Evolutionary conservation across 2,329 filamentous ascomycete genomes (phyloP).

Genomic region (Colletotrichum tanaceti): DNA sequence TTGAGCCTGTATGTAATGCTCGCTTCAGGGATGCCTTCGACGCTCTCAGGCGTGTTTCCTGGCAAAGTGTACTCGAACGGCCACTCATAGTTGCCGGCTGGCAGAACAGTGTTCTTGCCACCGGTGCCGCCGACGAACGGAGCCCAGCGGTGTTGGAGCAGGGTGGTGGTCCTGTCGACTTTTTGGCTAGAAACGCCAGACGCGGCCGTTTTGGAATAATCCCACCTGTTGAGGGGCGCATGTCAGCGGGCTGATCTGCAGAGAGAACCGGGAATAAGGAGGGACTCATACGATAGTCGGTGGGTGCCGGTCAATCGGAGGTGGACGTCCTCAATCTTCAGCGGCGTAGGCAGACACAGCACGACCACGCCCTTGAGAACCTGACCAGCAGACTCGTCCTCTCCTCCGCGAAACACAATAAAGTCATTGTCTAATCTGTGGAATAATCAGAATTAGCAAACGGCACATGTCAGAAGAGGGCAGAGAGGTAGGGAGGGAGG

Average conservation of each 20-base stretch:
- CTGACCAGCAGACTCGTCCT: constrained; percentile 81
- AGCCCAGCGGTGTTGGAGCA: constrained; percentile 77
- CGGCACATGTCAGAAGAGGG: background rate
- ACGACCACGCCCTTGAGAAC: constrained; percentile 79
- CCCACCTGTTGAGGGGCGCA: constrained; percentile 55
- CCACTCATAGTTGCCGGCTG: constrained; percentile 84
- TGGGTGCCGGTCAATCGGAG: constrained; percentile 77
- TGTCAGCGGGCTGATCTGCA: constrained; percentile 30
- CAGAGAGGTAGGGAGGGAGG: background rate
- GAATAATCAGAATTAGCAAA: constrained; percentile 39
- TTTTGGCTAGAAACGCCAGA: constrained; percentile 69
- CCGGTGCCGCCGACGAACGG: constrained; percentile 70
- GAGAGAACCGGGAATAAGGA: constrained; percentile 23
- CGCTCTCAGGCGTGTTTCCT: constrained; percentile 81
- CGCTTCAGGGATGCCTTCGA: constrained; percentile 88
- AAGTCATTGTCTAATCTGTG: constrained; percentile 80
- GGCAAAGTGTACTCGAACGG: constrained; percentile 81
- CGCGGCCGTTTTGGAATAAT: constrained; percentile 64
- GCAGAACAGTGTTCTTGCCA: constrained; percentile 69
- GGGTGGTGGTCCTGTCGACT: constrained; percentile 67
- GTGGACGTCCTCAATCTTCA: constrained; percentile 79
- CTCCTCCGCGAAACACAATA: constrained; percentile 79
- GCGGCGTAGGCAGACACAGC: constrained; percentile 74
- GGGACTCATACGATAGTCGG: constrained; percentile 71
- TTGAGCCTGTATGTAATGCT: constrained; percentile 92